A percentile compares a stretch with the other conserved stretches of the same genome.
phyloP scores from a whole-genome alignment of 2,329 filamentous ascomycete genomes.

The Ceratocystis smalleyi region DNA sequence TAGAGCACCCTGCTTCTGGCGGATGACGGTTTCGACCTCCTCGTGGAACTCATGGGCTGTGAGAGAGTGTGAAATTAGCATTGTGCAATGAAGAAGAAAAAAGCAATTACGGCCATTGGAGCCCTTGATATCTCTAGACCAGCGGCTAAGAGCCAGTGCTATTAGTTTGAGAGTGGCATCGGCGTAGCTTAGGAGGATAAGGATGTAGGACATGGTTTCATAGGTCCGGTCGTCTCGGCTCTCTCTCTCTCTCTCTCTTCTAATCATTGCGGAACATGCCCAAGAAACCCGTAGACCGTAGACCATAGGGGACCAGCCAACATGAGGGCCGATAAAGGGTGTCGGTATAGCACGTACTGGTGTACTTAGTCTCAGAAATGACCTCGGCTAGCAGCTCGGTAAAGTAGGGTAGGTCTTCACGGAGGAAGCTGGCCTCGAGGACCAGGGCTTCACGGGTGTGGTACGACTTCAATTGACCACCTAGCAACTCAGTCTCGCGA shows the following conservation, averaged over 20 bases:
- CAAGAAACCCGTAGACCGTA: neutral
- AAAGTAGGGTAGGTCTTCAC: constrained; percentile 93
- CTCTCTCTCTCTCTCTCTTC: constrained; percentile 7
- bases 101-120: neutral
- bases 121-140: neutral
- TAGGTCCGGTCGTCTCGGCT: neutral
- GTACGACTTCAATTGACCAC: constrained; percentile 72
- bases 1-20: constrained; percentile 60
- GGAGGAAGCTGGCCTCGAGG: constrained; percentile 85
- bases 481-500: constrained; percentile 88
- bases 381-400: constrained; percentile 90
- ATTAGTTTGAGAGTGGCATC: neutral
- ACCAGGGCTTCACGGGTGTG: constrained; percentile 90
- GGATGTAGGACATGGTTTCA: neutral
- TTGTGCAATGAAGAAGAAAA: neutral
- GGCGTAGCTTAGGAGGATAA: neutral
- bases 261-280: constrained; percentile 12
- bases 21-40: constrained; percentile 63
- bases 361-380: constrained; percentile 73
- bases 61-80: constrained; percentile 17
- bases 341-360: constrained; percentile 35
- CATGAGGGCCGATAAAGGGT: constrained; percentile 17
- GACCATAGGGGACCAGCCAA: neutral
- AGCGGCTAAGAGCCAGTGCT: neutral
- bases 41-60: constrained; percentile 81